Base-by-base conservation (phyloP, 345 rosid species). In the Rubroshorea leprosula region DNA sequence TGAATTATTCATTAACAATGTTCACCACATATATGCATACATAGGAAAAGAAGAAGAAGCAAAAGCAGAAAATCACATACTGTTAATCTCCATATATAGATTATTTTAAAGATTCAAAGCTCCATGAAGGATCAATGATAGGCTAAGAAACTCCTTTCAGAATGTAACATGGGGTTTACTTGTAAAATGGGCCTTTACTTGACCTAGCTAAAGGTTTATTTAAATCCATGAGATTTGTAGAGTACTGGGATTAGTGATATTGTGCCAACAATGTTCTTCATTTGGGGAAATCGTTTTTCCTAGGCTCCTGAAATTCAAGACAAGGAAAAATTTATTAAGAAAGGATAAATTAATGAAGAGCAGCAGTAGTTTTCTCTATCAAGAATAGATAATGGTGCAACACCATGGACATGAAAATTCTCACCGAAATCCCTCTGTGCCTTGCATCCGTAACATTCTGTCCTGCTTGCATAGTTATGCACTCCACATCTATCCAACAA, bases 391-490 rank as follows among this genome's bases (percentile, higher is more conserved):
- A 26, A 47, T n/a, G 35, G 29, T 44, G 27, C 12, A 35, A 17
- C 13, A 46, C 10, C 46, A 17, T n/a, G n/a, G n/a, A 35, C 8
- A 25, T 1, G 17, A 26, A 27, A 7, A 41, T 24, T 12, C 76
- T 65, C 39, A 82, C 89, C 81, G 9, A 67, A 74, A 63, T 70
- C 84, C 73, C 82, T 84, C 23, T 95, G 92, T 18, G 84, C 74
- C 68, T 73, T 93, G 95, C 99, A 93, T 70, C 83, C 75, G 60
- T 61, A 85, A 79, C 99, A 93, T 68, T 85, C 95, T 7, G 66
- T 62, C 80, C 97, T 90, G 72, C 90, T 90, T 31, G 97, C 97
- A 52, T 83, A 93, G 74, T 93, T 93, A 65, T 93, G 96, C 67
- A 70, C 85, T 60, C 91, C 88, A 65, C 99, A 90, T 15, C 77